A percentile compares a stretch with the other conserved stretches of the same genome.
phyloP scores from a whole-genome alignment of 352 stramenopile genomes.

The Aphanomyces cochlioides region DNA sequence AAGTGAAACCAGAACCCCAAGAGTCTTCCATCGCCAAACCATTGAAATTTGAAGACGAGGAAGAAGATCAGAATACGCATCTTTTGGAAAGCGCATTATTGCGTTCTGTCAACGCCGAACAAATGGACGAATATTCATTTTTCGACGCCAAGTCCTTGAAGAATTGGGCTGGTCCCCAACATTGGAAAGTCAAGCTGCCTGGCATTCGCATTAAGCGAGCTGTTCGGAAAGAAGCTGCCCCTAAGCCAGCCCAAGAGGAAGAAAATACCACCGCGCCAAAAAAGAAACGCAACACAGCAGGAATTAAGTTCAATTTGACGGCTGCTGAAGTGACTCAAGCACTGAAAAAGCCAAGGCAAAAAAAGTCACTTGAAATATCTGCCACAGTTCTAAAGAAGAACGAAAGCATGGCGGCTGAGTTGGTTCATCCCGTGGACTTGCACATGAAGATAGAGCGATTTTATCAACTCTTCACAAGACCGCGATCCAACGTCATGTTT shows the following conservation, averaged over 20 bases:
- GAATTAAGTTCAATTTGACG: constrained; percentile 9
- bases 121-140: constrained; percentile 70
- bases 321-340: constrained; percentile 1
- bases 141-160: constrained; percentile 80
- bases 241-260: background rate
- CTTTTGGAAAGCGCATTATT: constrained; percentile 76
- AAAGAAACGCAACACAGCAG: constrained; percentile 8
- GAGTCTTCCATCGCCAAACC: constrained; percentile 29
- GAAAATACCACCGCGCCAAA: background rate
- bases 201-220: constrained; percentile 15
- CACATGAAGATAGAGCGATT: constrained; percentile 67
- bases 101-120: constrained; percentile 51
- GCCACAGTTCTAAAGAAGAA: constrained; percentile 19
- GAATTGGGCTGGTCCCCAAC: constrained; percentile 69
- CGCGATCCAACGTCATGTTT: constrained; percentile 60
- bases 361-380: constrained; percentile 4
- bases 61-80: constrained; percentile 37
- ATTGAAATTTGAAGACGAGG: constrained; percentile 34
- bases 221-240: background rate
- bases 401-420: constrained; percentile 48
- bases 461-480: constrained; percentile 76
- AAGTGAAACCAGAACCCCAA: constrained; percentile 27
- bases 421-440: constrained; percentile 73
- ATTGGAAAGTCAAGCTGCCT: constrained; percentile 59
- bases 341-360: constrained; percentile 24